These are phyloP conservation scores for Fragaria vesca DNA, from an alignment of 306 rosid species.

Conservation along the genomic window DNA sequence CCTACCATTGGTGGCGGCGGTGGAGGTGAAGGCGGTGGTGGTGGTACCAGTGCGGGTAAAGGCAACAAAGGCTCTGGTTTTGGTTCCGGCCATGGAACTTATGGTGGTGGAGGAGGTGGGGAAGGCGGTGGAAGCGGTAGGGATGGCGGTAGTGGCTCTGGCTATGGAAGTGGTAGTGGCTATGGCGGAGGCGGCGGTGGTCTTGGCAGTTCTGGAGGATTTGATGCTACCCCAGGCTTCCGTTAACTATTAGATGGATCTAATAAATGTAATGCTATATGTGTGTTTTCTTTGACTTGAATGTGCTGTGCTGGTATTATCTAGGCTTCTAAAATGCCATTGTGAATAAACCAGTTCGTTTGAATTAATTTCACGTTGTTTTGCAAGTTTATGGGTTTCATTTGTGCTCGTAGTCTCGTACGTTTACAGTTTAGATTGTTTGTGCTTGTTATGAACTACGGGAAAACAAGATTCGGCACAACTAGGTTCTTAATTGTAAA, in stretches of 20 bases:
- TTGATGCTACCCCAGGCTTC: neutral
- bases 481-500: too few relatives aligned
- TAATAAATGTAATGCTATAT: neutral
- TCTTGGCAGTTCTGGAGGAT: conserved; percentile 22
- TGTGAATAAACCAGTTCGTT: too few relatives aligned
- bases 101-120: conserved; percentile 11
- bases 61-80: conserved; percentile 11
- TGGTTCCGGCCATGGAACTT: conserved; percentile 6
- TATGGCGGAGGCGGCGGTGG: neutral
- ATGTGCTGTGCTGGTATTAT: neutral
- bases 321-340: neutral
- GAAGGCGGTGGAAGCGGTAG: conserved; percentile 8
- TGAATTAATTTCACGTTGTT: too few relatives aligned
- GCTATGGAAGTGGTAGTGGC: neutral
- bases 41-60: conserved; percentile 5
- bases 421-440: too few relatives aligned
- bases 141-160: conserved; percentile 5
- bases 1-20: conserved; percentile 7
- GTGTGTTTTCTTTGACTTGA: neutral
- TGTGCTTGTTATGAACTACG: too few relatives aligned
- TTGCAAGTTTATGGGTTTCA: too few relatives aligned
- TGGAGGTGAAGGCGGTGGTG: conserved; percentile 4
- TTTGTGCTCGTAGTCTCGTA: too few relatives aligned
- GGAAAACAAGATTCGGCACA: too few relatives aligned
- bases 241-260: neutral